Evolutionary conservation across 441 rosid genomes (phyloP), one percentile per base, ranked within the genome.

Genomic region (Erysimum pusillum): DNA sequence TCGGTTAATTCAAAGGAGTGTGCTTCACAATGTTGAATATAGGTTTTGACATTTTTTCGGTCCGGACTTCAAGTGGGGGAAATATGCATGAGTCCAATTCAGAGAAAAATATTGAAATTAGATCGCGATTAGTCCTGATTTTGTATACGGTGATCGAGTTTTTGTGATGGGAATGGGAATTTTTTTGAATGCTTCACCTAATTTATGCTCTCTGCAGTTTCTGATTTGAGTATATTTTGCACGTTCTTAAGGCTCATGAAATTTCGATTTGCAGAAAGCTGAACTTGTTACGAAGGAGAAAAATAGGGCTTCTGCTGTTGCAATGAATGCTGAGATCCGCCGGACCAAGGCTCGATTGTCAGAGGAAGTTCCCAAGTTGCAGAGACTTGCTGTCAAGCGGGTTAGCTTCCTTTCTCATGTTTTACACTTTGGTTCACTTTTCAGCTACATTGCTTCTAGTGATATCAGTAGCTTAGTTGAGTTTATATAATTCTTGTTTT

Each of bases 301-400:
- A 76, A 88, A 76, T 20, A 88, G 89, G 79, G 97, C 97, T 67
- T 82, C 97, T 70, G 89, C 88, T 9, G 99, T 96, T 76, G 97
- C 96, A 44, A 69, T 93, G 84, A 93, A 93, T 58, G 98, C 94
- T 41, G 97, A 93, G 89, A 86, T 91, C 71, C 98, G 97, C 63
- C 75, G 99, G 36, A 91, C 91, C 8, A 93, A 96, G 82, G 97
- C 97, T 15, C 84, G 91, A 67, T 86, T 93, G 77, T 83, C 82
- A 0, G 99, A 93, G 83, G 99, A 93, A 77, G 91, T 91, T 74
- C 97, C 97, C 5, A 90, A 89, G 85, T 82, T 93, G 85, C 98
- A 92, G 87, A 90, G 94, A 82, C 85, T 93, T 91, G 97, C 97
- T 54, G 78, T 93, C 41, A 93, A 90, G 84, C 88, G 87, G 99